Evolutionary conservation across 805 yeast genomes (phyloP), one percentile per base, ranked within the genome.

Genomic region (Yarrowia keelungensis): DNA sequence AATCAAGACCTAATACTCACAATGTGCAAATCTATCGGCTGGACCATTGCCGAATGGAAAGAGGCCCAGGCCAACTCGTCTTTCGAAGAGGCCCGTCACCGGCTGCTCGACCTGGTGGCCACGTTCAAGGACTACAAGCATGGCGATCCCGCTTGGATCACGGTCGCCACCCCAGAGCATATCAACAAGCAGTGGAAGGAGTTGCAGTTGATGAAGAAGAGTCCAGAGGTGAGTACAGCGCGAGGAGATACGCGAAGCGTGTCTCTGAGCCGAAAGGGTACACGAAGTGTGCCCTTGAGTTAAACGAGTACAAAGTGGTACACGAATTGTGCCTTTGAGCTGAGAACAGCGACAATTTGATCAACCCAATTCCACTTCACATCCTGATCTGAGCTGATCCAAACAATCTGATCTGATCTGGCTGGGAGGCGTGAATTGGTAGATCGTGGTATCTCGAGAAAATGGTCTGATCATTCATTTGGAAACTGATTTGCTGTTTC

Each of bases 91-190:
- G 91, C 97, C 12, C 83, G 83, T 59, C 79, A 80, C 11, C 74
- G 82, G 26, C 80, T 92, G 51, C 71, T 76, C 15, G 71, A 78
- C 11, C 84, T 65, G 19, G 79, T 76, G n/a, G 62, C 71, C 15
- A 51, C 77, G n/a, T 75, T 77, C 50, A 65, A 51, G n/a, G 50
- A 50, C 50, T 67, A 61, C 56, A 70, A 72, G 59, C 54, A 82
- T 32, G 78, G 79, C 47, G 97, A 92, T 74, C 91, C 97, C 11
- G 98, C 97, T 3, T 95, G 98, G 98, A 93, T 94, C 74, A 87
- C 97, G 5, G 76, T 92, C 26, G 89, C 90, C 2, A 75, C 90
- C 3, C 79, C 79, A 38, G 89, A 86, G n/a, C 85, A 85, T 72
- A 78, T 94, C 64, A 46, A 64, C 50, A 66, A 68, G 43, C 69